Evolutionary conservation across 2,329 filamentous ascomycete species (phyloP).

Genomic region (Diaporthe amygdali): DNA sequence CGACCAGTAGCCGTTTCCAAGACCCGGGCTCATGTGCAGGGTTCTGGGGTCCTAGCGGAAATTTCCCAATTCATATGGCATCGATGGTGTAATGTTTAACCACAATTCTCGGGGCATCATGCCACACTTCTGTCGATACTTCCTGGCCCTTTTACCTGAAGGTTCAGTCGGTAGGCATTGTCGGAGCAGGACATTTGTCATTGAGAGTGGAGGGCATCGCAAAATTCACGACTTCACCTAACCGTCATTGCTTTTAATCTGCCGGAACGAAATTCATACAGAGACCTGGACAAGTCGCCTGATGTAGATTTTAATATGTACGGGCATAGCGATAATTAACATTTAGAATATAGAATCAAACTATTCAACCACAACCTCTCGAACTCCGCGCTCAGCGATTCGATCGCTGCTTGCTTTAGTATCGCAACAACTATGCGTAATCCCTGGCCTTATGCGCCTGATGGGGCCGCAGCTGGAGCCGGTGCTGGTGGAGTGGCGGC

Average conservation of each 20-base stretch:
- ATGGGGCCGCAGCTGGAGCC: neutral
- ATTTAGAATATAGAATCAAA: conserved; percentile 1
- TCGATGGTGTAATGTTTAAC: neutral
- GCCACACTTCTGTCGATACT: neutral
- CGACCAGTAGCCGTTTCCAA: conserved; percentile 6
- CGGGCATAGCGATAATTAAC: conserved; percentile 7
- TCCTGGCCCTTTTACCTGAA: neutral
- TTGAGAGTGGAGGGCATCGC: too few species aligned
- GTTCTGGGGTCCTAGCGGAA: neutral
- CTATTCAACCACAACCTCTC: neutral
- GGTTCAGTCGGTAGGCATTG: neutral
- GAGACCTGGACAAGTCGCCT: neutral
- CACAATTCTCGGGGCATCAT: too few species aligned
- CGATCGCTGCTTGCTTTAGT: neutral
- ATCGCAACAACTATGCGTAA: neutral
- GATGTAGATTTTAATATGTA: neutral
- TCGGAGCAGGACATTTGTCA: too few species aligned
- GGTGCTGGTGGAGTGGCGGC: neutral
- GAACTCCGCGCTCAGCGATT: too few species aligned
- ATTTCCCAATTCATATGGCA: neutral
- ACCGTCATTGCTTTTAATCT: neutral
- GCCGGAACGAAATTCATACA: neutral
- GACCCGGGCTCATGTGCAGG: neutral
- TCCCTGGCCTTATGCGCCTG: neutral
- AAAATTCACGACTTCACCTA: too few species aligned